Base-by-base conservation (phyloP, 2,329 filamentous ascomycete species). In the Fusarium floridanum region DNA sequence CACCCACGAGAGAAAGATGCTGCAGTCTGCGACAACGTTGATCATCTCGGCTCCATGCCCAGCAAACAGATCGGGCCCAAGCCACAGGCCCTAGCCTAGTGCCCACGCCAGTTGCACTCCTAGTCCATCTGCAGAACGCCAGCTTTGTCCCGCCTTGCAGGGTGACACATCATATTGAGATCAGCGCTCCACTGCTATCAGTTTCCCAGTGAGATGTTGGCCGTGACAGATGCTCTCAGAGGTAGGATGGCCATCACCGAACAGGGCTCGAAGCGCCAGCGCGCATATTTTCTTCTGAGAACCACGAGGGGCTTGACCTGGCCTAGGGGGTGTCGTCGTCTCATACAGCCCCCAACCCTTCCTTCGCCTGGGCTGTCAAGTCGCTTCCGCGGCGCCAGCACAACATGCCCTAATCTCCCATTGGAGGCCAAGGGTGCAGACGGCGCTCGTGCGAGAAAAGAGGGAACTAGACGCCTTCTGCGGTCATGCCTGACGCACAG, bases 121-220 rank as follows among this genome's bases (percentile, higher is more conserved):
- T 69, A 37, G 70, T 65, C 66, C 24, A 64, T 72, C 69, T 78
- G 76, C 75, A 75, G 24, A 68, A 50, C 64, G 67, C 74, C 64
- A 64, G 64, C 67, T 69, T 69, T 67, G 76, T 78, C 65, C 66
- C 64, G 73, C 66, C 62, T 68, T 68, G 66, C 68, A 69, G 69
- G 50, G 20, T 79, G 78, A 79, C 71, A 66, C 53, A 73, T 79
- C 78, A 78, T 45, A 71, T 78, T 75, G 45, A 70, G 72, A 78
- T 76, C 68, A 78, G 53, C 66, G 56, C 70, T 70, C 75, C 67
- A 72, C 67, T 59, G 45, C 65, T 61, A 63, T 62, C 62, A 59
- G 43, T 45, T 65, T 68, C 36, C 61, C 20, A 27, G 32, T 56
- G 57, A 41, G 39, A 61, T 41, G 61, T 41, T 60, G 16, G 62